These are phyloP conservation scores for Corniculantispora saksenae DNA, from an alignment of 2,329 filamentous ascomycete genomes.

Conservation along the genomic window DNA sequence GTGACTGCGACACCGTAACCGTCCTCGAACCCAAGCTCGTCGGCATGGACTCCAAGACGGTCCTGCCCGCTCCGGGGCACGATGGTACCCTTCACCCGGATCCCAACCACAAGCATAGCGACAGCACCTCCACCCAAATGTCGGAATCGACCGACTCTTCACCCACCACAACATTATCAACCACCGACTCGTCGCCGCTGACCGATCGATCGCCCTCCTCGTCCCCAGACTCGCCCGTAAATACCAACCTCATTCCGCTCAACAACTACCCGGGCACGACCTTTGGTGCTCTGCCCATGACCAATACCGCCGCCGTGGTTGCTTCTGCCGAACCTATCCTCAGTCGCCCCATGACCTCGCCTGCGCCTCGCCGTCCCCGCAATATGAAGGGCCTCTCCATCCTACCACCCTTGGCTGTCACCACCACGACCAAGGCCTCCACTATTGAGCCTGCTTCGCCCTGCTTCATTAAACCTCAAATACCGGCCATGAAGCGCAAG, in stretches of 20 bases:
- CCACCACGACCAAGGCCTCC: constrained; percentile 49
- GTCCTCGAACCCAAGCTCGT: constrained; percentile 56
- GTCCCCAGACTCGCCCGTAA: constrained; percentile 85
- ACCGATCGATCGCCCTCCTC: constrained; percentile 90
- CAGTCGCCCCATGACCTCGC: constrained; percentile 65
- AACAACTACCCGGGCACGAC: constrained; percentile 66
- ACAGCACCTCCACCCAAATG: constrained; percentile 75
- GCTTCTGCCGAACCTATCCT: constrained; percentile 45
- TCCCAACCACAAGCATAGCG: constrained; percentile 66
- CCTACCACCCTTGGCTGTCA: constrained; percentile 58
- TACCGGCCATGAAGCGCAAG: constrained; percentile 70
- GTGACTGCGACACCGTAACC: constrained; percentile 54
- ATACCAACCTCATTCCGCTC: constrained; percentile 70
- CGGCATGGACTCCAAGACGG: constrained; percentile 45
- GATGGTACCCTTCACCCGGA: constrained; percentile 46
- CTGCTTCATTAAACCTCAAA: constrained; percentile 77
- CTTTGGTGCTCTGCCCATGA: constrained; percentile 42
- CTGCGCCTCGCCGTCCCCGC: constrained; percentile 69
- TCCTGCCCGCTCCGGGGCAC: constrained; percentile 38
- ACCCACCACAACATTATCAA: constrained; percentile 90
- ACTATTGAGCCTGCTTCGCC: constrained; percentile 70
- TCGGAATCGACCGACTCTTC: constrained; percentile 91
- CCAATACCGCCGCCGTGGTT: constrained; percentile 39
- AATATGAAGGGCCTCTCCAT: constrained; percentile 86
- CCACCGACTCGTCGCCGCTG: constrained; percentile 85